These are phyloP conservation scores for Thielaviopsis euricoi DNA, from an alignment of 2,329 filamentous ascomycete species.

Conservation along the genomic window DNA sequence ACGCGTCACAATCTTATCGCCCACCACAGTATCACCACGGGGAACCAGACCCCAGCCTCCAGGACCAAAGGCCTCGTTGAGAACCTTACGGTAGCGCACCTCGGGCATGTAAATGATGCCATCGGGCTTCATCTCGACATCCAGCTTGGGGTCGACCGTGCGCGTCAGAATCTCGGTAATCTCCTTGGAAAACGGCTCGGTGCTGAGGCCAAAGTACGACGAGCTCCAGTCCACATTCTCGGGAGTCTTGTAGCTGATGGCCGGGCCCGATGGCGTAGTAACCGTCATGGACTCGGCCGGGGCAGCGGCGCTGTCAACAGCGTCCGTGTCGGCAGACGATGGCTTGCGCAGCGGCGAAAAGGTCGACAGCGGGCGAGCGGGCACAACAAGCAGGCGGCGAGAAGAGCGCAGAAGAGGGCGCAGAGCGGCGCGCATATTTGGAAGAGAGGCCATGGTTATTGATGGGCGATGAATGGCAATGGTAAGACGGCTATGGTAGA, in stretches of 20 bases:
- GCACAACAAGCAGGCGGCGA: background rate
- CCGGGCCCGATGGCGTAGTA: background rate
- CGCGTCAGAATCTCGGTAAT: slow-evolving; percentile 51
- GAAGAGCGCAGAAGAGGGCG: slow-evolving; percentile 11
- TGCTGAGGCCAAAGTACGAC: slow-evolving; percentile 66
- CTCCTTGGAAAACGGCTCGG: slow-evolving; percentile 52
- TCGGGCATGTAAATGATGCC: slow-evolving; percentile 92
- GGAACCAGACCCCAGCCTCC: slow-evolving; percentile 93
- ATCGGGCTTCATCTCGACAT: slow-evolving; percentile 95
- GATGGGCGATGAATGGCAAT: background rate
- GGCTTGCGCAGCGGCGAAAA: slow-evolving; percentile 3
- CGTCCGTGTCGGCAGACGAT: slow-evolving; percentile 5
- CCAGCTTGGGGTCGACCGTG: slow-evolving; percentile 44
- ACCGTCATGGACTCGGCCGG: background rate
- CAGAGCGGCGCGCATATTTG: slow-evolving; percentile 8
- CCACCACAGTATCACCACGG: slow-evolving; percentile 68
- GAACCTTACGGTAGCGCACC: slow-evolving; percentile 87
- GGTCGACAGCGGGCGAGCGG: background rate
- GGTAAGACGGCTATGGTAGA: background rate
- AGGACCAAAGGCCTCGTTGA: slow-evolving; percentile 84
- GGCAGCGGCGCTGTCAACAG: background rate
- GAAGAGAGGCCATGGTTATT: background rate
- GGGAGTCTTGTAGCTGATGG: slow-evolving; percentile 5
- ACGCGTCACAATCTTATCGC: slow-evolving; percentile 63
- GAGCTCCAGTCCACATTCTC: slow-evolving; percentile 55